Percentiles rank a stretch among this genome's conserved stretches.
These are phyloP conservation scores for Sonneratia alba DNA, from an alignment of 345 rosid species.

Conservation along the genomic window DNA sequence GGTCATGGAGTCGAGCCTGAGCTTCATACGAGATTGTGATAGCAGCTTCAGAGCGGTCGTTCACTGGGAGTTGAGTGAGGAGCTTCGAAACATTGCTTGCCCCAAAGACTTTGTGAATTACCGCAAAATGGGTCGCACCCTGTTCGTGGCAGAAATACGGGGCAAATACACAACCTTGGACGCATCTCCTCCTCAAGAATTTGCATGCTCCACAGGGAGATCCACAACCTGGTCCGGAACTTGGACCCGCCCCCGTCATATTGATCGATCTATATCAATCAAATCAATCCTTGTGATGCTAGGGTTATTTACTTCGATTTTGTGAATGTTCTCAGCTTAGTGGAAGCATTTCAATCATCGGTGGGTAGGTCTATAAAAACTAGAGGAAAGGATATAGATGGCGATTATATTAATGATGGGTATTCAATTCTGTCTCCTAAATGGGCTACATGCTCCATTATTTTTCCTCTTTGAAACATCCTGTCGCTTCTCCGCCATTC, in stretches of 20 bases:
- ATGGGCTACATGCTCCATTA: constrained; percentile 6
- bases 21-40: constrained; percentile 94
- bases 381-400: background rate
- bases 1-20: constrained; percentile 93
- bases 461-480: background rate
- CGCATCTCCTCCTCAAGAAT: constrained; percentile 88
- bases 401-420: constrained; percentile 1
- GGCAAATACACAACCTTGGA: constrained; percentile 84
- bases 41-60: constrained; percentile 81
- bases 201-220: constrained; percentile 99
- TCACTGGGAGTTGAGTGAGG: constrained; percentile 65
- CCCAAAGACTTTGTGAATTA: constrained; percentile 91
- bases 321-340: background rate
- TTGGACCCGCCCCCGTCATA: background rate
- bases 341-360: constrained; percentile 3
- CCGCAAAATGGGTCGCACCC: constrained; percentile 82
- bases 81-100: constrained; percentile 93
- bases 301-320: background rate
- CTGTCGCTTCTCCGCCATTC: background rate
- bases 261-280: background rate
- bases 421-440: constrained; percentile 6
- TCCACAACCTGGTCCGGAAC: constrained; percentile 13
- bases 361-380: background rate
- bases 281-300: background rate
- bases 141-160: constrained; percentile 93